Evolutionary conservation across 495 filamentous ascomycete species (phyloP).

Genomic region (Penicillium arizonense): DNA sequence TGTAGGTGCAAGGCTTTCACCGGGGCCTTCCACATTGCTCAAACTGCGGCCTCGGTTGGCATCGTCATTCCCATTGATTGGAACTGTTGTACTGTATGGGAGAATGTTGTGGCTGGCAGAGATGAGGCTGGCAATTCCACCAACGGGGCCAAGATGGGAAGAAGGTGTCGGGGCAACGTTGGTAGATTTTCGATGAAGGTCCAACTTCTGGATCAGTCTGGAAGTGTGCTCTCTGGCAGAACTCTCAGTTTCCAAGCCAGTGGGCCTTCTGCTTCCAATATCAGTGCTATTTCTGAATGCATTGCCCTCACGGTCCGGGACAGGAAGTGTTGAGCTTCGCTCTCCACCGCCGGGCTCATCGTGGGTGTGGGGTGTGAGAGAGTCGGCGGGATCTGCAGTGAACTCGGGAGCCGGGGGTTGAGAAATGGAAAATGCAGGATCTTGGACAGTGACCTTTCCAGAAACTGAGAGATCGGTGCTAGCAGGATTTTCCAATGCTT

Average conservation of each 20-base stretch:
- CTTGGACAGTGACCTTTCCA: constrained; percentile 54
- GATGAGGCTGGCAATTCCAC: constrained; percentile 85
- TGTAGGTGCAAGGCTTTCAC: constrained; percentile 71
- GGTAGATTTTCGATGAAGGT: constrained; percentile 79
- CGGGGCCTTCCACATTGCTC: constrained; percentile 40
- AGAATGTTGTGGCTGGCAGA: constrained; percentile 81
- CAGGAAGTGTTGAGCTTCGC: constrained; percentile 61
- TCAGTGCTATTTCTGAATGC: constrained; percentile 71
- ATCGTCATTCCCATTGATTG: constrained; percentile 31
- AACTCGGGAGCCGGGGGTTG: constrained; percentile 87
- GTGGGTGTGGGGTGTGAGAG: constrained; percentile 54
- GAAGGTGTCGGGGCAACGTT: constrained; percentile 40
- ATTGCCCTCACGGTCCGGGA: constrained; percentile 61
- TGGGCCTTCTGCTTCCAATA: constrained; percentile 50
- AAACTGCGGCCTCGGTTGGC: constrained; percentile 31
- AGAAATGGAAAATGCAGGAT: constrained; percentile 91
- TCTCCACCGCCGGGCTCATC: constrained; percentile 57
- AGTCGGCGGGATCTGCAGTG: constrained; percentile 71
- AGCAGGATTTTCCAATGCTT: constrained; percentile 76
- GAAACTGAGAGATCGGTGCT: constrained; percentile 60
- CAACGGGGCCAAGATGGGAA: constrained; percentile 42
- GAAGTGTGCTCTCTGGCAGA: constrained; percentile 71
- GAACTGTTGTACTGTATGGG: constrained; percentile 50
- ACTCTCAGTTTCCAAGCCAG: constrained; percentile 51
- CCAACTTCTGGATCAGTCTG: constrained; percentile 87